These are phyloP conservation scores for Cryptosporidium xiaoi DNA, from an alignment of 169 alveolate genomes.

Conservation along the genomic window DNA sequence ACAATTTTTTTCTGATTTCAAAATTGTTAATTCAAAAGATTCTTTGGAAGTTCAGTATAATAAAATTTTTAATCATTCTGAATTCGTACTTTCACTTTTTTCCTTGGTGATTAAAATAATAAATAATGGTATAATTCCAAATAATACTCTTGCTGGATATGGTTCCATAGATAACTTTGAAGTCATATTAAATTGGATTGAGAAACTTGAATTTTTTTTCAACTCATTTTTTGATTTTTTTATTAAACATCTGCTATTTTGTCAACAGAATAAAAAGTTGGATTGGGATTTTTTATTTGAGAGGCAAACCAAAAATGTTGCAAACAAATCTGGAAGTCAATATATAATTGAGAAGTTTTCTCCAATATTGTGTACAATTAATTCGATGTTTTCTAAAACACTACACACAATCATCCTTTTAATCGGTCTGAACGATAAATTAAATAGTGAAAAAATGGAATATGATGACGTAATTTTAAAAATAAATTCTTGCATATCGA, in stretches of 20 bases:
- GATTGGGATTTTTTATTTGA: neutral
- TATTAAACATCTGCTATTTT: slow-evolving; percentile 35
- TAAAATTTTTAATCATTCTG: slow-evolving; percentile 10
- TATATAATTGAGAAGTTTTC: slow-evolving; percentile 22
- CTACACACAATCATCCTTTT: neutral
- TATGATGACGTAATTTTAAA: neutral
- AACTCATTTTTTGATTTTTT: slow-evolving; percentile 34
- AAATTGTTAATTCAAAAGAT: slow-evolving; percentile 3
- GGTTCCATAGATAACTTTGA: slow-evolving; percentile 64
- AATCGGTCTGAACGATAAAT: neutral
- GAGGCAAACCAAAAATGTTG: neutral
- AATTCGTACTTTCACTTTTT: slow-evolving; percentile 39
- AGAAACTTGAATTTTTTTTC: slow-evolving; percentile 33
- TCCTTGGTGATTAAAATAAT: slow-evolving; percentile 38
- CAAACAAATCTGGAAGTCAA: slow-evolving; percentile 5
- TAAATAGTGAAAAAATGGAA: neutral
- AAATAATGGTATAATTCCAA: slow-evolving; percentile 45
- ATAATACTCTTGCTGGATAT: slow-evolving; percentile 61
- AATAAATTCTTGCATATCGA: neutral
- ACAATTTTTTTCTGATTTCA: slow-evolving; percentile 19
- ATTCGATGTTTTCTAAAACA: slow-evolving; percentile 19
- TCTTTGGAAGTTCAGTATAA: slow-evolving; percentile 8
- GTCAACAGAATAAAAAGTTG: slow-evolving; percentile 29
- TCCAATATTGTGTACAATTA: slow-evolving; percentile 18
- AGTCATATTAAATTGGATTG: slow-evolving; percentile 35